A percentile compares a stretch with the other conserved stretches of the same genome.
Evolutionary conservation across 805 yeast genomes (phyloP).

Genomic region (Metschnikowia similis): DNA sequence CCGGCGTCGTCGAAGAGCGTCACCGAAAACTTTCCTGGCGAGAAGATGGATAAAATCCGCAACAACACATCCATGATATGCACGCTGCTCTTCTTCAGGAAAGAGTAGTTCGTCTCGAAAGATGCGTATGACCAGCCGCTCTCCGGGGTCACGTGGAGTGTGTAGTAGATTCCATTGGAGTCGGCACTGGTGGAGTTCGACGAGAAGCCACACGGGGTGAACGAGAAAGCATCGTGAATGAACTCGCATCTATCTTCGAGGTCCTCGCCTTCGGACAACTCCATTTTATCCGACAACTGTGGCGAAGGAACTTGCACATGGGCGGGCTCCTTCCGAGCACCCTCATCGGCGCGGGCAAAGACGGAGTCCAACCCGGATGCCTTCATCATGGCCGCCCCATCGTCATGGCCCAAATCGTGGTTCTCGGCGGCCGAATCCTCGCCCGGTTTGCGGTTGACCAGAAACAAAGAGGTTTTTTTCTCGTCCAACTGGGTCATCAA

Average conservation of each 20-base stretch:
- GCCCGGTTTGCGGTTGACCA: slow-evolving; percentile 47
- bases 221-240: slow-evolving; percentile 81
- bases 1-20: slow-evolving; percentile 31
- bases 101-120: slow-evolving; percentile 82
- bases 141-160: slow-evolving; percentile 94
- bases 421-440: slow-evolving; percentile 40
- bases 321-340: not conserved
- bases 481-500: slow-evolving; percentile 83
- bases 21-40: slow-evolving; percentile 70
- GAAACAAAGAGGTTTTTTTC: slow-evolving; percentile 53
- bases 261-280: slow-evolving; percentile 18
- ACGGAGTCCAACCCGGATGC: slow-evolving; percentile 59
- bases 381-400: slow-evolving; percentile 68
- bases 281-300: slow-evolving; percentile 25
- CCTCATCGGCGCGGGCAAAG: slow-evolving; percentile 23
- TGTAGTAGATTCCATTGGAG: slow-evolving; percentile 51
- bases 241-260: slow-evolving; percentile 27
- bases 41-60: slow-evolving; percentile 59
- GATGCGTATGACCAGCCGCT: slow-evolving; percentile 93
- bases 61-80: slow-evolving; percentile 53
- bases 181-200: slow-evolving; percentile 72
- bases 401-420: slow-evolving; percentile 72
- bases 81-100: slow-evolving; percentile 29
- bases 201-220: slow-evolving; percentile 92
- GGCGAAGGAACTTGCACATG: slow-evolving; percentile 33